Evolutionary conservation across 331 rosid species (phyloP).

Genomic region (Rosa hybrid): DNA sequence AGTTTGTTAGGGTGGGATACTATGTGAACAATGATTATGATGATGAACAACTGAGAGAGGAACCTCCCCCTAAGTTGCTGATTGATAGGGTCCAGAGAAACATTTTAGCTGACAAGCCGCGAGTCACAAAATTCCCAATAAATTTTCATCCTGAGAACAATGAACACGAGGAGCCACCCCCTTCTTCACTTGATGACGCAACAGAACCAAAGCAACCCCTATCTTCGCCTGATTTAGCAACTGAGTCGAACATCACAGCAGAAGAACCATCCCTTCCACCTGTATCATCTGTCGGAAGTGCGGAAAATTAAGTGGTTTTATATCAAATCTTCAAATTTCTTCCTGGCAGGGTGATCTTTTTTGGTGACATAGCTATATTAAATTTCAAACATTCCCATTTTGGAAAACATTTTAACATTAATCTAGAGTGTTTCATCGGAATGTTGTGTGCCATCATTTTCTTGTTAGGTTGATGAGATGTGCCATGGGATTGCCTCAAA

Average conservation of each 20-base stretch:
- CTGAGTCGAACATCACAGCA: slow-evolving; percentile 19
- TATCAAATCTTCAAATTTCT: background rate
- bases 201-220: slow-evolving; percentile 24
- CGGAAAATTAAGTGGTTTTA: background rate
- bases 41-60: slow-evolving; percentile 92
- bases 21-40: slow-evolving; percentile 94
- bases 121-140: slow-evolving; percentile 92
- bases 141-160: slow-evolving; percentile 84
- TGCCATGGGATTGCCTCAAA: slow-evolving; percentile 2
- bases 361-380: background rate
- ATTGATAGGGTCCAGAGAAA: slow-evolving; percentile 83
- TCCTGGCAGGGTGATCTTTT: slow-evolving; percentile 9
- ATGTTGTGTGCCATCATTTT: slow-evolving; percentile 3
- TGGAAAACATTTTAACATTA: background rate
- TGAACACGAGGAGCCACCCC: slow-evolving; percentile 28
- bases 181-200: slow-evolving; percentile 20
- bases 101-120: slow-evolving; percentile 88
- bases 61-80: slow-evolving; percentile 79
- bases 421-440: background rate
- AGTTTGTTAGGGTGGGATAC: slow-evolving; percentile 86
- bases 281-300: slow-evolving; percentile 16
- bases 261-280: slow-evolving; percentile 20
- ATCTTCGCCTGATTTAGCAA: background rate
- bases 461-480: slow-evolving; percentile 5
- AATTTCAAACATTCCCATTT: background rate